Evolutionary conservation across 371 early-diverging fungal species (phyloP), one percentile per base, ranked within the genome.

Genomic region (Basidiobolus heterosporus): DNA sequence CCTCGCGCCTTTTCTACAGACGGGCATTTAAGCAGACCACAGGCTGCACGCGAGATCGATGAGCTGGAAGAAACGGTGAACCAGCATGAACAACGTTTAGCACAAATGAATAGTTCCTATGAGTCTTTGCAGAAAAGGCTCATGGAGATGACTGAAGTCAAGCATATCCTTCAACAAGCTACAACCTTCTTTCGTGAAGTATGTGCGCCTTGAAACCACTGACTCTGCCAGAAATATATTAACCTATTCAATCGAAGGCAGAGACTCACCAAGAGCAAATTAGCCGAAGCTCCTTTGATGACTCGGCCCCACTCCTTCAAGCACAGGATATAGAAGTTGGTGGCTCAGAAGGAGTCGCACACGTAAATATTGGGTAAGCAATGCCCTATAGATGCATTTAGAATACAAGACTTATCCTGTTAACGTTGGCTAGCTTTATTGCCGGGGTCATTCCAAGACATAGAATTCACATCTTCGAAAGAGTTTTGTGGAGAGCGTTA

Each of bases 401-500:
- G 5, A 30, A 30, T 30, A 9, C 30, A 30, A 3, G 30, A 5
- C 30, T 30, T 9, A 30, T 9, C 30, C 30, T 9, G n/a, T n/a
- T n/a, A 3, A 30, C 30, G 3, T 5, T 30, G 30, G 5, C 5
- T 30, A 70, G 76, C 45, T 67, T 78, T 52, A 85, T 97, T 36
- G 81, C 93, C 8, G 97, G 97, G 40, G 92, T 91, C 22, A 88
- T 97, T 48, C 61, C 84, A 1, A 79, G 92, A 50, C 53, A 56
- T 30, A 76, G 81, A 45, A 82, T 93, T 64, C 75, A 72, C 22
- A 88, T 83, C 13, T 91, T 97, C 58, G 92, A 94, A 65, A 82
- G 94, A 52, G 85, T 98, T 46, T 76, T 98, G 30, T 95, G 94
- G 88, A 83, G 96, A 39, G 84, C 90, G 13, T 79, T 98, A 53